Evolutionary conservation across 306 rosid genomes (phyloP).

Genomic region (Malus orientalis): DNA sequence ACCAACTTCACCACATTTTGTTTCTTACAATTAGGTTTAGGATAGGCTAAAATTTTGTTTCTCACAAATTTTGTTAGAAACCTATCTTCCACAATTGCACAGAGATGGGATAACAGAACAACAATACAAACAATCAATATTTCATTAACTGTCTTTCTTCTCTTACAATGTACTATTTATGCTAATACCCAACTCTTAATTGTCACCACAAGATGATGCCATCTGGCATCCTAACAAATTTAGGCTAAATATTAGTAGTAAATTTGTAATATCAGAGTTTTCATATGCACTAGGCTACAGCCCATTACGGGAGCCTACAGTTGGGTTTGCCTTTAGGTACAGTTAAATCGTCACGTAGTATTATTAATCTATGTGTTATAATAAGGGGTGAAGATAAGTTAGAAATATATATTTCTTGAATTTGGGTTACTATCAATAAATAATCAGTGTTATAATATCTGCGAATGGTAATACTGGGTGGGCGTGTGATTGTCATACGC

Average conservation of each 20-base stretch:
- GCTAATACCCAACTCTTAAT: too few relatives aligned
- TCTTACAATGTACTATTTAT: too few relatives aligned
- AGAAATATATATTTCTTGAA: not conserved
- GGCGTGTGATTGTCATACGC: not conserved
- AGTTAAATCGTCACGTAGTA: too few relatives aligned
- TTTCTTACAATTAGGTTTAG: not conserved
- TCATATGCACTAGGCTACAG: not conserved
- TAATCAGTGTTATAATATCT: not conserved
- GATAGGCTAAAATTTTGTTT: not conserved
- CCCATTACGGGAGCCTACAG: too few relatives aligned
- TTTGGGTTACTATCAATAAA: not conserved
- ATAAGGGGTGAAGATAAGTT: not conserved
- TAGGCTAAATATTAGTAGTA: not conserved
- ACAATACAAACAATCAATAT: too few relatives aligned
- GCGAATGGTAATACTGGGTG: not conserved
- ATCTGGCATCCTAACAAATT: not conserved
- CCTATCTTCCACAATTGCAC: too few relatives aligned
- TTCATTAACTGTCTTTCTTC: too few relatives aligned
- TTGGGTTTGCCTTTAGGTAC: too few relatives aligned
- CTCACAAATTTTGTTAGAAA: not conserved
- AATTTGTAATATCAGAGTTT: not conserved
- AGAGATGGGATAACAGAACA: too few relatives aligned
- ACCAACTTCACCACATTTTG: constrained; percentile 1
- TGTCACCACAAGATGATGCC: too few relatives aligned
- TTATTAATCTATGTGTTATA: too few relatives aligned